phyloP scores from a whole-genome alignment of 2,329 filamentous ascomycete genomes.

The Neonectria coccinea region DNA sequence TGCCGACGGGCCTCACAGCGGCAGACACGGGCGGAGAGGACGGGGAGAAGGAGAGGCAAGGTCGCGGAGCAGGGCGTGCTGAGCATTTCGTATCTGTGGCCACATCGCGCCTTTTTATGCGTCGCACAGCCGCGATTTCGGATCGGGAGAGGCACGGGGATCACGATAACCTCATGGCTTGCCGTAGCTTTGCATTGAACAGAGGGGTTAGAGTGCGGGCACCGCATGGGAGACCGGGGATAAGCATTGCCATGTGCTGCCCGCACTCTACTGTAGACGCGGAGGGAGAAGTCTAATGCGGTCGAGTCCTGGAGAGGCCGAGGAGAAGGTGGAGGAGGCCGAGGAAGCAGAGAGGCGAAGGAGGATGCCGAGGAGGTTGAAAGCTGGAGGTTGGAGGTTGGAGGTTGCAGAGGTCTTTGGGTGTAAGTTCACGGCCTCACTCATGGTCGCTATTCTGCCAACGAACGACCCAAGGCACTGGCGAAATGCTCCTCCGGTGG shows the following conservation, averaged over 20 bases:
- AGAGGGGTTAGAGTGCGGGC: constrained; percentile 6
- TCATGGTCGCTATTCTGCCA: neutral
- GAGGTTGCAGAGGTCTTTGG: neutral
- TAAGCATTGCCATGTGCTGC: neutral
- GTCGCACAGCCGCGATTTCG: constrained; percentile 22
- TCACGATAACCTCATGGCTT: constrained; percentile 29
- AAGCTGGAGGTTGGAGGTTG: constrained; percentile 1
- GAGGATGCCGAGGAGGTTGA: neutral
- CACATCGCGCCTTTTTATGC: neutral
- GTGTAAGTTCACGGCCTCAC: neutral
- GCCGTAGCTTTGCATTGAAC: constrained; percentile 17
- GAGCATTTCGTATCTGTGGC: constrained; percentile 8
- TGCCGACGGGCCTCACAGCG: constrained; percentile 10
- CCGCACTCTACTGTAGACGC: neutral
- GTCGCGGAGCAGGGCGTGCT: constrained; percentile 8
- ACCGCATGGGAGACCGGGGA: neutral
- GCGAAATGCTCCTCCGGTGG: neutral
- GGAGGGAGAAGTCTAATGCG: neutral
- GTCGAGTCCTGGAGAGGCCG: neutral
- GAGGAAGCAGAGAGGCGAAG: neutral
- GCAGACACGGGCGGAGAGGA: constrained; percentile 2
- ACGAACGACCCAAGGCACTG: neutral
- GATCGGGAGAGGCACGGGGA: constrained; percentile 6
- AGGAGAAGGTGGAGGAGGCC: neutral
- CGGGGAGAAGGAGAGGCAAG: constrained; percentile 8